phyloP scores from a whole-genome alignment of 192 early-diverging fungal genomes.

The Umbelopsis vinacea region DNA sequence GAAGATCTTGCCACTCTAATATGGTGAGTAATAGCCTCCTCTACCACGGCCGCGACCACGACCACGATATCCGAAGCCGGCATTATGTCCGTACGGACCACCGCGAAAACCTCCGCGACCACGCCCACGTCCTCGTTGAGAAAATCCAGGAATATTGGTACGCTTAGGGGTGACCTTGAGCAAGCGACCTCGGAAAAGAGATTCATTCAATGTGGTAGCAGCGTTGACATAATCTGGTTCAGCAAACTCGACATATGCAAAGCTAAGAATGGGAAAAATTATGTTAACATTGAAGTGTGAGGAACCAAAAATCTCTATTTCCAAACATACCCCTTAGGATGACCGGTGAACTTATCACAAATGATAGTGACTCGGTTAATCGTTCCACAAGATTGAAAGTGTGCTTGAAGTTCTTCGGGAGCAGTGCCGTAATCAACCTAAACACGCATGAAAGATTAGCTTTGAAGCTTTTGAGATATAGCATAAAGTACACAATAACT shows the following conservation, averaged over 20 bases:
- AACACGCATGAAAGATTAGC: not conserved
- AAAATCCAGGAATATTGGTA: slow-evolving; percentile 92
- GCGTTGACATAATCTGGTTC: slow-evolving; percentile 76
- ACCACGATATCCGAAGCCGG: slow-evolving; percentile 54
- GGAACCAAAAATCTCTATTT: not conserved
- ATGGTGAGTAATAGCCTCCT: slow-evolving; percentile 14
- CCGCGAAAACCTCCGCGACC: slow-evolving; percentile 74
- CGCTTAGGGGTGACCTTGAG: slow-evolving; percentile 91
- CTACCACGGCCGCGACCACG: slow-evolving; percentile 36
- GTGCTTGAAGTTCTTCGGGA: slow-evolving; percentile 93
- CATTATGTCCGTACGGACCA: slow-evolving; percentile 50
- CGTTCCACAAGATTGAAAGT: slow-evolving; percentile 93
- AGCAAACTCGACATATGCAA: slow-evolving; percentile 97
- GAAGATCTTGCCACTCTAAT: slow-evolving; percentile 3
- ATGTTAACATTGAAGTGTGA: not conserved
- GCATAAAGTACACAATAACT: slow-evolving; percentile 3
- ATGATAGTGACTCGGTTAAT: slow-evolving; percentile 97
- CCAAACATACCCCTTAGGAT: slow-evolving; percentile 71
- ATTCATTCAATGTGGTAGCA: slow-evolving; percentile 88
- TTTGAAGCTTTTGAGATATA: no score
- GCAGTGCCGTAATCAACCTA: slow-evolving; percentile 91
- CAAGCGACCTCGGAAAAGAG: slow-evolving; percentile 84
- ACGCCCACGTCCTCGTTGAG: slow-evolving; percentile 75
- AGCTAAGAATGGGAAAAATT: slow-evolving; percentile 46
- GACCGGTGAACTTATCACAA: slow-evolving; percentile 92